Evolutionary conservation across 2,329 filamentous ascomycete species (phyloP), one percentile per base, ranked within the genome.

Genomic region (Penicillium glabrum): DNA sequence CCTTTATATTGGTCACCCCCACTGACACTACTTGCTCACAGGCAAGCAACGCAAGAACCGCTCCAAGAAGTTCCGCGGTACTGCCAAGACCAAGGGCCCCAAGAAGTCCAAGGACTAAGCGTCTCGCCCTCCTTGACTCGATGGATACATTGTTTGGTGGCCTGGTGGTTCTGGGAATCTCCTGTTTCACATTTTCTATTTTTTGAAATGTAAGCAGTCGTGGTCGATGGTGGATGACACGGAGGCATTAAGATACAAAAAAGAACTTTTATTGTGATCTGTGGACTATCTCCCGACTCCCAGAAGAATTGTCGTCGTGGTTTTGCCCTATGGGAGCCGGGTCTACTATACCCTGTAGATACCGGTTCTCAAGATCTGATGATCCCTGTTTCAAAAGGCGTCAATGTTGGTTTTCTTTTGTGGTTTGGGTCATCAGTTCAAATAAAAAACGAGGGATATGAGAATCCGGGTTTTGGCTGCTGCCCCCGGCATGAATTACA

Each of bases 11-110:
- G 46, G 35, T 37, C 14, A 23, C 19, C 29, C 21, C 37, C n/a
- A 51, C 56, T 56, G 57, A 59, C 57, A 43, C 46, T 39, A 24
- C 44, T 46, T 46, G 43, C 48, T 50, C 71, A 84, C 82, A 98
- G 93, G 93, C 89, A 99, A 99, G 87, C 95, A 98, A 86, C 90
- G 95, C 86, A 99, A 99, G 91, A 99, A 99, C 91, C 88, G 93
- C 81, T 88, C 90, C 83, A 98, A 99, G 92, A 95, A 93, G 79
- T 89, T 97, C 81, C 90, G 95, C 73, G 95, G 95, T 79, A 96
- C 91, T 74, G 93, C 92, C 76, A 99, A 99, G 91, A 88, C 88
- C 86, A 97, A 97, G 91, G 92, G 92, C 80, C 89, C 88, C 78
- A 95, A 96, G 88, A 96, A 97, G 89, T 91, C 81, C 81, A 84